Evolutionary conservation across 2,329 filamentous ascomycete species (phyloP), one percentile per base, ranked within the genome.

Genomic region (Zymoseptoria pseudotritici): DNA sequence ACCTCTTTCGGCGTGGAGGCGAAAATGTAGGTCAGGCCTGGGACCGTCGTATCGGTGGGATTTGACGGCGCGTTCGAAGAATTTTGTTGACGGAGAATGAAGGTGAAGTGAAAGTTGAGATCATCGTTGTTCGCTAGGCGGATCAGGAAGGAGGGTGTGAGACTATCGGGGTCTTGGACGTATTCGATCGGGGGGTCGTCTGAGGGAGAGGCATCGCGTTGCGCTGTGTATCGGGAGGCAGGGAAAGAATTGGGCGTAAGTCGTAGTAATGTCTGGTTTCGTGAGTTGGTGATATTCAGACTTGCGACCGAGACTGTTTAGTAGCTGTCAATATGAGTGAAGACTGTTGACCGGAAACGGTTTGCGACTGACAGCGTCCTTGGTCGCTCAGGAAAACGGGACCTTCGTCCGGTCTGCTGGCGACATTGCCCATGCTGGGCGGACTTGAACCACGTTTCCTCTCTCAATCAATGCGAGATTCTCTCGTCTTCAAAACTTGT

Each of bases 51-150:
- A 69, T 97, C 91, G 54, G 80, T 72, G 4, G 78, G 68, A 57
- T 78, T 76, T 10, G 78, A 73, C 13, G 56, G 60, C 49, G 54
- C 67, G 19, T 55, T 55, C 2, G 52, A 54, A 11, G 59, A 54
- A 69, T 53, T 73, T 67, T 46, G 76, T 75, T 69, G 83, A 64
- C 83, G 78, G 65, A 96, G 81, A 65, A 94, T 82, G 73, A 97
- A 97, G 49, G 89, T 94, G 74, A 97, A 99, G 69, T 87, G 90
- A 77, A 99, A 96, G 66, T 86, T 85, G 58, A 99, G 85, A 66
- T 99, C 94, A 67, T 97, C 94, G 67, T 96, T 91, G 76, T 92
- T 94, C 67, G 81, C 84, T 55, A 99, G 79, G 72, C 95, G 94
- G 60, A 97, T 80, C 55, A 99, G 83, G 74, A 97, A 96, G 61